Conservation (phyloP, 2,329 filamentous ascomycete species). For the Ophiocordyceps robertsii region DNA sequence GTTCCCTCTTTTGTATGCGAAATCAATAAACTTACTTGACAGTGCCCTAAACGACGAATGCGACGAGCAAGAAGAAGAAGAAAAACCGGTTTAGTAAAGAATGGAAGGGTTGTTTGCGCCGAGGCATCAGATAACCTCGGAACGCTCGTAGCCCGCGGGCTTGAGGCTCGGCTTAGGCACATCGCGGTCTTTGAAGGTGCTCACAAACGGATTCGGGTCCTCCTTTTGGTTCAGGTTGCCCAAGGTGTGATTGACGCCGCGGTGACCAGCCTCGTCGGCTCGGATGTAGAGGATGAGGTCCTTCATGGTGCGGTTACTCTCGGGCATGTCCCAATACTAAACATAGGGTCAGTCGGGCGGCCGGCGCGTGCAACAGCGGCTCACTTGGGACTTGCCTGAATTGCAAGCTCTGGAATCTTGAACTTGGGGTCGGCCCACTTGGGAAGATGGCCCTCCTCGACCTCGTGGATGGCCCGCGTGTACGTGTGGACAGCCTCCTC, state of each 20-base stretch:
- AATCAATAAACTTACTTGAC: too few species aligned
- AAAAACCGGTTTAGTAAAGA: neutral
- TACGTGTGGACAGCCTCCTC: slow-evolving; percentile 97
- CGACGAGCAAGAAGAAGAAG: neutral
- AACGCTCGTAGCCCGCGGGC: slow-evolving; percentile 67
- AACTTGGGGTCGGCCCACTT: slow-evolving; percentile 62
- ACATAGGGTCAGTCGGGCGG: neutral
- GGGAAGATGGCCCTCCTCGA: slow-evolving; percentile 73
- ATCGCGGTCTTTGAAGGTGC: slow-evolving; percentile 58
- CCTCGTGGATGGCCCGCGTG: slow-evolving; percentile 73
- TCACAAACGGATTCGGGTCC: slow-evolving; percentile 88
- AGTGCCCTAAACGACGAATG: too few species aligned
- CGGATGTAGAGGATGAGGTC: slow-evolving; percentile 82
- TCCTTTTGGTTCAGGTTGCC: slow-evolving; percentile 72
- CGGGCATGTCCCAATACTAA: slow-evolving; percentile 85
- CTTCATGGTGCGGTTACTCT: slow-evolving; percentile 67
- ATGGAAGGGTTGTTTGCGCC: neutral
- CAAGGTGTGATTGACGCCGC: slow-evolving; percentile 92
- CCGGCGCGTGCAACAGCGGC: neutral
- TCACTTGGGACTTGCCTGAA: slow-evolving; percentile 31
- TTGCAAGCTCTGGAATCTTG: slow-evolving; percentile 72
- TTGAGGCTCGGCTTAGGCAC: slow-evolving; percentile 53
- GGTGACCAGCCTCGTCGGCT: slow-evolving; percentile 78
- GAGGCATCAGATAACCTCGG: slow-evolving; percentile 53
- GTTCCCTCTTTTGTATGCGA: too few species aligned